Evolutionary conservation across 1,284 basidiomycete species (phyloP).

Genomic region (Gymnopus androsaceus): DNA sequence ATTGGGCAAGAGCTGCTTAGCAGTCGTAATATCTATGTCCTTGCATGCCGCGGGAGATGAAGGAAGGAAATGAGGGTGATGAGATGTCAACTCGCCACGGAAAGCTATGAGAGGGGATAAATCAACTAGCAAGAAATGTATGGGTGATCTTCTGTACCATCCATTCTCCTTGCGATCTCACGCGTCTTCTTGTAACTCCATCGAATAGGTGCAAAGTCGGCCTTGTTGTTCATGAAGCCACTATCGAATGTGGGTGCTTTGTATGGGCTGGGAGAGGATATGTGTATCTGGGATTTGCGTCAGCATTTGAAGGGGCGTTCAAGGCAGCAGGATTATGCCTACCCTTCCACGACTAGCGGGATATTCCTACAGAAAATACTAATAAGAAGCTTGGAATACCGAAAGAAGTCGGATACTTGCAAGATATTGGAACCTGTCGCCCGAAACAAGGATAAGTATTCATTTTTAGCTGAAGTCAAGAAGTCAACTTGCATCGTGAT

Average conservation of each 20-base stretch:
- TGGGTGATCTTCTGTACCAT: conserved; percentile 40
- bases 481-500: conserved; percentile 56
- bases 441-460: conserved; percentile 1
- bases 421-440: conserved; percentile 64
- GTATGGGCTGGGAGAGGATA: conserved; percentile 61
- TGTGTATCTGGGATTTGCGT: conserved; percentile 52
- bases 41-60: conserved; percentile 56
- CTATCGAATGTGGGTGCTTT: conserved; percentile 65
- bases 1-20: conserved; percentile 62
- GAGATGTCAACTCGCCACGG: conserved; percentile 70
- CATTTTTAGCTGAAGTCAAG: not conserved
- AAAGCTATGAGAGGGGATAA: conserved; percentile 42
- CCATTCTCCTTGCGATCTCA: conserved; percentile 72
- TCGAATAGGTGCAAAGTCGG: conserved; percentile 73
- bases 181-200: conserved; percentile 78
- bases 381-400: not conserved
- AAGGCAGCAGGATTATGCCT: not conserved
- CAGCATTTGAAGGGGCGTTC: conserved; percentile 12
- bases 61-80: conserved; percentile 75
- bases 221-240: conserved; percentile 77
- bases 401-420: conserved; percentile 31
- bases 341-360: conserved; percentile 68
- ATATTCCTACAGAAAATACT: conserved; percentile 47
- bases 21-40: conserved; percentile 71
- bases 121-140: not conserved